Evolutionary conservation across 2,329 filamentous ascomycete genomes (phyloP).

Genomic region (Truncatella angustata): DNA sequence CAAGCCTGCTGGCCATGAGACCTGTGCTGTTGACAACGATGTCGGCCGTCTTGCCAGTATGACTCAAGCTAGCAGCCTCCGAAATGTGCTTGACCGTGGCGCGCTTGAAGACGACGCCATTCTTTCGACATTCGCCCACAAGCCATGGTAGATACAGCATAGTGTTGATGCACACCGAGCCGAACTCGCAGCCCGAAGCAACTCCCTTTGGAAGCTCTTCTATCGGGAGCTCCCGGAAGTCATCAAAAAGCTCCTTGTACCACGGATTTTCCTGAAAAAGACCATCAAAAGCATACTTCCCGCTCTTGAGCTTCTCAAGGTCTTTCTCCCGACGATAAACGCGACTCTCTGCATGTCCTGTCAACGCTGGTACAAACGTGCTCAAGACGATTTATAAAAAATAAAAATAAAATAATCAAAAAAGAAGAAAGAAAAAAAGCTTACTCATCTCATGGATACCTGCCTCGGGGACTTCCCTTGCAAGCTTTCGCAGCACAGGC

Average conservation of each 20-base stretch:
- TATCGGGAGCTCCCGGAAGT: slow-evolving; percentile 63
- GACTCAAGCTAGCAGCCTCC: slow-evolving; percentile 63
- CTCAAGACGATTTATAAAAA: too few relatives aligned
- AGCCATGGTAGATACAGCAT: slow-evolving; percentile 86
- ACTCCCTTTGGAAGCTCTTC: slow-evolving; percentile 61
- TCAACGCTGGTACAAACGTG: too few relatives aligned
- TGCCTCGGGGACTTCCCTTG: slow-evolving; percentile 30
- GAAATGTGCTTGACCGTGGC: slow-evolving; percentile 66
- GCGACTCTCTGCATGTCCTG: slow-evolving; percentile 43
- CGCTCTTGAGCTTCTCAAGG: slow-evolving; percentile 30
- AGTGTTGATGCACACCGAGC: slow-evolving; percentile 88
- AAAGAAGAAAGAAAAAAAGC: not conserved
- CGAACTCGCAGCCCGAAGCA: slow-evolving; percentile 73
- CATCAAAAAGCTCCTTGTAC: slow-evolving; percentile 69
- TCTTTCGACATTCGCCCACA: slow-evolving; percentile 72
- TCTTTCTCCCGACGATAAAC: slow-evolving; percentile 63
- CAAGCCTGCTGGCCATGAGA: slow-evolving; percentile 70
- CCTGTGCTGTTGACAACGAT: slow-evolving; percentile 85
- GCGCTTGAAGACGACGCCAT: slow-evolving; percentile 68
- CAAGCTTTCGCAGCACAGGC: slow-evolving; percentile 27
- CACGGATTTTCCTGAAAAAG: slow-evolving; percentile 68
- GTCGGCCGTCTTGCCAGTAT: slow-evolving; percentile 56
- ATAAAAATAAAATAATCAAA: not conserved
- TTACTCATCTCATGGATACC: slow-evolving; percentile 31
- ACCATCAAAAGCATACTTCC: slow-evolving; percentile 60